phyloP scores from a whole-genome alignment of 768 basidiomycete species.

The Termitomyces sp. region DNA sequence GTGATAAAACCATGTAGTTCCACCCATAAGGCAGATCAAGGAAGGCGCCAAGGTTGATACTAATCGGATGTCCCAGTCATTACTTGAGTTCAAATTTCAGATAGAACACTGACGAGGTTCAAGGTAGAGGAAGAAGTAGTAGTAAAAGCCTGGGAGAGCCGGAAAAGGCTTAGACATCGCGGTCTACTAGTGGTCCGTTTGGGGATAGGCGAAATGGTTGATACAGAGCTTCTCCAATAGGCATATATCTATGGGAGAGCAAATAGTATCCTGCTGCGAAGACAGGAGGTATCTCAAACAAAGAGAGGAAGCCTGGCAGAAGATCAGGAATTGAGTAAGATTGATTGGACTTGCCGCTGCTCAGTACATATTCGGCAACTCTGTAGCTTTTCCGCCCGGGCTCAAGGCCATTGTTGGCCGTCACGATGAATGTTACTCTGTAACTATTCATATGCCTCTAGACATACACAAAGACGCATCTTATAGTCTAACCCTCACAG shows the following conservation, averaged over 20 bases:
- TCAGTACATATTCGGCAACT: not conserved
- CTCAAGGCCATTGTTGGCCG: not conserved
- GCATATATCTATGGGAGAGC: not conserved
- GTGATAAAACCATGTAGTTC: slow-evolving; percentile 61
- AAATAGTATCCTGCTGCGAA: not conserved
- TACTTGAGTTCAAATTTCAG: not conserved
- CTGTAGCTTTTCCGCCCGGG: not conserved
- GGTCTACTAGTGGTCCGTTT: not conserved
- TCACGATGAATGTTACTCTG: not conserved
- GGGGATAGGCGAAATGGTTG: not conserved
- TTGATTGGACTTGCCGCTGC: not conserved
- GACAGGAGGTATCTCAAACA: not conserved
- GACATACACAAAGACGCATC: slow-evolving; percentile 5
- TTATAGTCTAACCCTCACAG: slow-evolving; percentile 9
- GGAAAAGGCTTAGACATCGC: slow-evolving; percentile 31
- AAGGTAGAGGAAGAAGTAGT: slow-evolving; percentile 54
- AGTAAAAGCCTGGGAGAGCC: slow-evolving; percentile 60
- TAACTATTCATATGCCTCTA: slow-evolving; percentile 8
- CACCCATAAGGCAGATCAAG: slow-evolving; percentile 43
- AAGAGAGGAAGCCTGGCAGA: not conserved
- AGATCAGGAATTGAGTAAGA: not conserved
- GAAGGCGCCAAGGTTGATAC: slow-evolving; percentile 32
- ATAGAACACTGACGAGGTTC: slow-evolving; percentile 45
- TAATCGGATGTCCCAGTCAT: slow-evolving; percentile 6
- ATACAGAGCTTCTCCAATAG: not conserved